Evolutionary conservation across 148 eudicot species (phyloP).

Genomic region (Rhododendron simsii): DNA sequence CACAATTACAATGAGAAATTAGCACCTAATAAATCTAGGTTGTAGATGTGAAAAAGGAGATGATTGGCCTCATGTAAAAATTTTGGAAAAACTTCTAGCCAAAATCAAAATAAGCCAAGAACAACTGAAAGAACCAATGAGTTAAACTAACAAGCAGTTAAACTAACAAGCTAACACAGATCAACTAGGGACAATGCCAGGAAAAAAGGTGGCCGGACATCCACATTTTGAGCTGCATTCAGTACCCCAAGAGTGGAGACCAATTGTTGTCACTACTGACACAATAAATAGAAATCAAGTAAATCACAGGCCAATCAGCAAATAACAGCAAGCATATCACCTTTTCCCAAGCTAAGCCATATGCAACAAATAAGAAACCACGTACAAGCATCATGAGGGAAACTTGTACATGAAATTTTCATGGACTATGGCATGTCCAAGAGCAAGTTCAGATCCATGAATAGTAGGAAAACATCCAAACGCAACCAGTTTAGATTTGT

Average conservation of each 20-base stretch:
- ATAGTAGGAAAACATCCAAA: too few relatives aligned
- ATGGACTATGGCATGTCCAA: too few relatives aligned
- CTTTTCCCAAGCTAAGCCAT: too few relatives aligned
- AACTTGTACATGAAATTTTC: too few relatives aligned
- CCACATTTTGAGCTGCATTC: too few relatives aligned
- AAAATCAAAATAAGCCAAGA: neutral
- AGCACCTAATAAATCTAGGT: neutral
- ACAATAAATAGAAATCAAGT: neutral
- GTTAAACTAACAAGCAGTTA: neutral
- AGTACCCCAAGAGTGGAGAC: neutral
- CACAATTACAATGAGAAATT: conserved; percentile 17
- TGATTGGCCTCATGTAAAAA: neutral
- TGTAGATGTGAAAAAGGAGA: too few relatives aligned
- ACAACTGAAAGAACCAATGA: neutral
- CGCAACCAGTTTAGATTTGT: too few relatives aligned
- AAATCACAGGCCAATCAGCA: too few relatives aligned
- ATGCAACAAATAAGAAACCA: too few relatives aligned
- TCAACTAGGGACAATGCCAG: neutral
- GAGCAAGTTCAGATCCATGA: neutral
- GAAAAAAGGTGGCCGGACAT: neutral
- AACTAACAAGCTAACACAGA: neutral
- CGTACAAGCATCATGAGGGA: too few relatives aligned
- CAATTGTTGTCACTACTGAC: neutral
- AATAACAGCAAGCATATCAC: too few relatives aligned
- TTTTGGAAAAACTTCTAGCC: neutral